A percentile compares a stretch with the other conserved stretches of the same genome.
Conservation (phyloP, 2,329 filamentous ascomycete species). For the Fusarium sp. region DNA sequence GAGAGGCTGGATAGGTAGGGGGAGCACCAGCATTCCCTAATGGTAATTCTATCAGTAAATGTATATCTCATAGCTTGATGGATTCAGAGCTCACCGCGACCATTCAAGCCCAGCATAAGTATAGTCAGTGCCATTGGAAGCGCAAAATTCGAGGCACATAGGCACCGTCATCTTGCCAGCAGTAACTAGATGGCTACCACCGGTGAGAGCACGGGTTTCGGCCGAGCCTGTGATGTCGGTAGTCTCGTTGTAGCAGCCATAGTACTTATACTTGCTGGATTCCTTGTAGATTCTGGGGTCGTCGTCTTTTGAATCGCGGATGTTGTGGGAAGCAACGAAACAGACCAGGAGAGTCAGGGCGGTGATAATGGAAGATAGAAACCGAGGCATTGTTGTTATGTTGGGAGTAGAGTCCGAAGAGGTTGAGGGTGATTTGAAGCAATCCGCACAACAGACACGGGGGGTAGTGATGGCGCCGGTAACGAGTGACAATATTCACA, state of each 20-base stretch:
- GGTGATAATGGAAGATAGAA: background rate
- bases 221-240: slow-evolving; percentile 60
- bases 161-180: slow-evolving; percentile 67
- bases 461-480: background rate
- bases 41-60: background rate
- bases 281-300: slow-evolving; percentile 53
- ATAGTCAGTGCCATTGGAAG: slow-evolving; percentile 56
- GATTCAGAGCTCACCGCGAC: slow-evolving; percentile 55
- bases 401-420: background rate
- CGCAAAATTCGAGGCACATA: slow-evolving; percentile 67
- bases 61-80: background rate
- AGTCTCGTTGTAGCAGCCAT: slow-evolving; percentile 74
- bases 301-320: slow-evolving; percentile 25
- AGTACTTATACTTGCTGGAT: slow-evolving; percentile 62
- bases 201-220: slow-evolving; percentile 63
- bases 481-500: background rate
- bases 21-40: slow-evolving; percentile 74
- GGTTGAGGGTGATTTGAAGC: background rate
- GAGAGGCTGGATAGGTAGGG: slow-evolving; percentile 64
- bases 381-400: background rate
- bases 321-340: slow-evolving; percentile 30
- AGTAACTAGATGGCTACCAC: slow-evolving; percentile 58
- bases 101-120: slow-evolving; percentile 71
- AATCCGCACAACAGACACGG: background rate
- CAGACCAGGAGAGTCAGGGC: slow-evolving; percentile 32